phyloP scores from a whole-genome alignment of 164 flowering plant genomes.

The Malania oleifera region DNA sequence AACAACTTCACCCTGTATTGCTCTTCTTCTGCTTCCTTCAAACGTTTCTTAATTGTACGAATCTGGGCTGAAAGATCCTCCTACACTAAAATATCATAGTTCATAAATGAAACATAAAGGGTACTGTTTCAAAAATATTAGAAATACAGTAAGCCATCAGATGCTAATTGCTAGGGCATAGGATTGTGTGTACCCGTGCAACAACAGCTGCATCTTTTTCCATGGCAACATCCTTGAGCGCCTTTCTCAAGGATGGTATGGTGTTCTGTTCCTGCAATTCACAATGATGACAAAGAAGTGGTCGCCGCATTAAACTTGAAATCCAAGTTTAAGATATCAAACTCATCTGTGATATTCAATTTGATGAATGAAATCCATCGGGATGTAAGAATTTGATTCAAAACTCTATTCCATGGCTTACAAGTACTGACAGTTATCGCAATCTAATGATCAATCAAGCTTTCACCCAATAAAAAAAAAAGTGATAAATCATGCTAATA shows the following conservation, averaged over 20 bases:
- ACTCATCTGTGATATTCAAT: too few relatives aligned
- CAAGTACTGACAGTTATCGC: too few relatives aligned
- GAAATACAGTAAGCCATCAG: neutral
- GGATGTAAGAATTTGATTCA: too few relatives aligned
- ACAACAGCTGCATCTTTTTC: slow-evolving; percentile 96
- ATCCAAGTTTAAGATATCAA: too few relatives aligned
- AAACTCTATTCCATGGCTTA: too few relatives aligned
- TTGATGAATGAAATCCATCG: too few relatives aligned
- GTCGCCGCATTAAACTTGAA: neutral
- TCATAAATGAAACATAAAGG: slow-evolving; percentile 9
- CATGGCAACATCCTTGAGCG: slow-evolving; percentile 91
- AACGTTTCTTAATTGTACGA: slow-evolving; percentile 67
- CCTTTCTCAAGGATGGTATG: slow-evolving; percentile 77
- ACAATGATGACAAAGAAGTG: neutral
- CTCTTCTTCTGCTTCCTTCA: slow-evolving; percentile 96
- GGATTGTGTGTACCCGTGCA: slow-evolving; percentile 57
- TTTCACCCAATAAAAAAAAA: too few relatives aligned
- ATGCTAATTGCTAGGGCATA: too few relatives aligned
- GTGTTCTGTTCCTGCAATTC: slow-evolving; percentile 59
- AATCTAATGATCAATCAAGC: too few relatives aligned
- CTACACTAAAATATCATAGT: slow-evolving; percentile 45
- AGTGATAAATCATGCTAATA: too few relatives aligned
- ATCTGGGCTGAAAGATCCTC: slow-evolving; percentile 93
- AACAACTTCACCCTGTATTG: slow-evolving; percentile 66
- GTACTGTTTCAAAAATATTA: neutral